Base-by-base conservation (phyloP, 148 eudicot genomes). In the Persicaria tinctoria region DNA sequence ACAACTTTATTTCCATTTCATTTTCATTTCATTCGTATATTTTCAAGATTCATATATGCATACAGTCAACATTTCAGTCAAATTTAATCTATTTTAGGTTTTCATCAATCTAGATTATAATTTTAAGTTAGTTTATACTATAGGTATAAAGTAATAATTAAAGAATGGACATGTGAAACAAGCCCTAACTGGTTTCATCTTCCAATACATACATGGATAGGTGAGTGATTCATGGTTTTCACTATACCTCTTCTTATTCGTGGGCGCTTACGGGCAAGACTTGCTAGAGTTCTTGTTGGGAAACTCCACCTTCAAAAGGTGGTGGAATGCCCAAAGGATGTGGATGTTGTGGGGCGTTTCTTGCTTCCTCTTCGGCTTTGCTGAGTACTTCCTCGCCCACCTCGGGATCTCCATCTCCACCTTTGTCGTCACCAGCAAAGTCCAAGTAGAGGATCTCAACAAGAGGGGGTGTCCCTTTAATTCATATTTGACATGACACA, bases 241-340 rank as follows among this genome's bases (percentile, higher is more conserved):
- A 20, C 20, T 86, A 69, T 86, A 90, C 44, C 59, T 81, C 4
- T 90, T 90, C 74, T 74, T 88, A 8, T 86, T 79, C 66, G 3
- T 82, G 4, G 91, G 87, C 4, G 75, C 87, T 3, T 80, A 85
- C 13, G 80, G 38, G 38, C 88, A 86, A 79, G 91, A 90, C 53
- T 76, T 82, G 4, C 51, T 85, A 3, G 89, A 85, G 18, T 83
- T 47, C 70, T 4, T 82, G 0, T 45, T 85, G 59, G 84, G 74
- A 9, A 73, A 74, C 13, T 86, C 87, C 5, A 88, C 83, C 0
- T 62, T 86, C 2, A 50, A 48, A 18, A 78, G 87, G 59, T 90
- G 95, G 91, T 88, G 90, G 89, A 90, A 77, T 16, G 74, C 82
- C 27, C 91, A 90, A 60, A 82, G 95, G 55, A 90, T 90, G 81